Evolutionary conservation across 176 grass and related monocot species (phyloP).

Genomic region (Bonia amplexicaulis): DNA sequence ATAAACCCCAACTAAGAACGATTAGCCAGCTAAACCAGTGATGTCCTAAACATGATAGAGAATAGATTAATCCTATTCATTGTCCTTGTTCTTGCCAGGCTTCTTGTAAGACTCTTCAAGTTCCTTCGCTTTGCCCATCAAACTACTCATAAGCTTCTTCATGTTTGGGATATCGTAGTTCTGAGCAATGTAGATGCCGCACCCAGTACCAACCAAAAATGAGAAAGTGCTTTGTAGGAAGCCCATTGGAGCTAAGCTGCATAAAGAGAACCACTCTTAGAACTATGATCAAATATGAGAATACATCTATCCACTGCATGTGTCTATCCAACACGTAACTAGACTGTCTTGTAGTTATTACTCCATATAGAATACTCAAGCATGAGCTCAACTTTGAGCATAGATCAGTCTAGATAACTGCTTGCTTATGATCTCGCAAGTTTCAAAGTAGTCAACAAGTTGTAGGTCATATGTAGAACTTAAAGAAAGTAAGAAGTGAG

Average conservation of each 20-base stretch:
- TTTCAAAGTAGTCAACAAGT: too few species aligned
- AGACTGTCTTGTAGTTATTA: background rate
- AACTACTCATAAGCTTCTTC: slow-evolving; percentile 23
- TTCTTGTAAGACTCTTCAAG: slow-evolving; percentile 60
- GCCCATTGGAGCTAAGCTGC: slow-evolving; percentile 47
- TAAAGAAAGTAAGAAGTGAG: background rate
- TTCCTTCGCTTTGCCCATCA: slow-evolving; percentile 44
- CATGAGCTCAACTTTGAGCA: background rate
- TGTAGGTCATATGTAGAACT: too few species aligned
- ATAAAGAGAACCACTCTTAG: background rate
- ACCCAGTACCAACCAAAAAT: slow-evolving; percentile 47
- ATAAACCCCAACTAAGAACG: background rate
- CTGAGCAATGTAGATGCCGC: slow-evolving; percentile 77
- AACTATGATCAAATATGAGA: background rate
- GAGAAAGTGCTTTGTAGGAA: slow-evolving; percentile 61
- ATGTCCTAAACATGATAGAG: background rate
- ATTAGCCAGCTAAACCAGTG: slow-evolving; percentile 7
- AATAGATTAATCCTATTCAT: slow-evolving; percentile 16
- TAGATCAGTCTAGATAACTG: background rate
- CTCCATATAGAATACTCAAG: background rate
- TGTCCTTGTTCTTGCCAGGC: slow-evolving; percentile 5
- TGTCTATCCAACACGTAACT: background rate
- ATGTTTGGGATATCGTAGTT: slow-evolving; percentile 78
- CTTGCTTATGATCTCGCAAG: too few species aligned
- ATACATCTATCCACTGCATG: background rate